Evolutionary conservation across 192 early-diverging fungal species (phyloP).

Genomic region (Kickxella alabastrina): DNA sequence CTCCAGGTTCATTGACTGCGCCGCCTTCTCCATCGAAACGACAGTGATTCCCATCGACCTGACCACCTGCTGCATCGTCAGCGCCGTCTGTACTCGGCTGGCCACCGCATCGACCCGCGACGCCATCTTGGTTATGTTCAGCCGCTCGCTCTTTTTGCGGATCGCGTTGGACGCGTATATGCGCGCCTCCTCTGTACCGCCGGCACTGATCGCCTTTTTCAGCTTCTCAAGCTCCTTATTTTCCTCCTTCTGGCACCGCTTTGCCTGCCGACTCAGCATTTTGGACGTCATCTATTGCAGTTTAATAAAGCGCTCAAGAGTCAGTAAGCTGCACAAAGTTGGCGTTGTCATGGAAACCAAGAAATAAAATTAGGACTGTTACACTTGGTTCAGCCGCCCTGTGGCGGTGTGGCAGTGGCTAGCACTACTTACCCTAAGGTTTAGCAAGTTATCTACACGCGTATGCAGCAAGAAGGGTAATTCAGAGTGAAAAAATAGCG

Average conservation of each 20-base stretch:
- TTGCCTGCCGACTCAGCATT: slow-evolving; percentile 78
- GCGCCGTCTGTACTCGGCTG: slow-evolving; percentile 86
- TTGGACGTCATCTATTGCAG: slow-evolving; percentile 81
- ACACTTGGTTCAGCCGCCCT: no score
- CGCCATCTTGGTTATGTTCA: slow-evolving; percentile 82
- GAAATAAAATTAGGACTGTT: no score
- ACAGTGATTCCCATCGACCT: slow-evolving; percentile 84
- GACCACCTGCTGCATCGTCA: slow-evolving; percentile 86
- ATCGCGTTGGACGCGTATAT: slow-evolving; percentile 95
- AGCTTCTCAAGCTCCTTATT: slow-evolving; percentile 72
- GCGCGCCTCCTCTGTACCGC: slow-evolving; percentile 88
- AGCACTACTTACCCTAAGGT: slow-evolving; percentile 14
- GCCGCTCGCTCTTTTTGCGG: slow-evolving; percentile 91
- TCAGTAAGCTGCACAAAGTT: no score
- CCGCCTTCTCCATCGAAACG: slow-evolving; percentile 89
- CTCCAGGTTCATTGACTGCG: slow-evolving; percentile 94
- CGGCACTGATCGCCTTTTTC: slow-evolving; percentile 93
- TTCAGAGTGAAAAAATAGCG: no score
- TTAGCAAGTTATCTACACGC: slow-evolving; percentile 9
- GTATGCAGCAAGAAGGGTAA: no score
- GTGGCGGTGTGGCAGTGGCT: no score
- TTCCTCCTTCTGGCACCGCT: slow-evolving; percentile 84
- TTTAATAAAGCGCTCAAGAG: background rate
- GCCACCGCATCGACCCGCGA: slow-evolving; percentile 93
- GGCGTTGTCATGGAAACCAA: no score